Base-by-base conservation (phyloP, 1,284 basidiomycete genomes). In the Tilletia horrida region DNA sequence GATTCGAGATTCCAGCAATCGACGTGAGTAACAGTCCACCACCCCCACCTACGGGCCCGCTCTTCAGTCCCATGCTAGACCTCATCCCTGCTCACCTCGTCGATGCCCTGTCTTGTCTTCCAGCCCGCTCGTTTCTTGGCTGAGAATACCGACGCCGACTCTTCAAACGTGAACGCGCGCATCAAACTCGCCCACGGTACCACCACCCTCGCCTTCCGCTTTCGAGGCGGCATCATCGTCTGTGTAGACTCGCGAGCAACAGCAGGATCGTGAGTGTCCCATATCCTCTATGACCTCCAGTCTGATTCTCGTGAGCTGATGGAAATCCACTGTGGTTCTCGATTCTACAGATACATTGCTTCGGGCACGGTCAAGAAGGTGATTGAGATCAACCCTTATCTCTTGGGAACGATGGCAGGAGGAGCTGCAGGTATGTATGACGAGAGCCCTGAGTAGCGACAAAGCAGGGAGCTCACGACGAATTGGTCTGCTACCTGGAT, bases 101-200 rank as follows among this genome's bases (percentile, higher is more conserved):
- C 4, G 9, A 25, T 52, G 11, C 21, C 6, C n/a, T 52, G 50
- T 6, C 21, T 27, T 14, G 2, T 40, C 55, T 31, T 18, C 4
- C 64, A 74, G 72, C 76, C 79, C 6, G 74, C 73, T 8, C 71
- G 71, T 14, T 81, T 81, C 67, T 70, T 81, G n/a, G 72, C 75
- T 0, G 74, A 79, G 43, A 80, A 78, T 67, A 81, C 80, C 62
- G 80, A 81, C 47, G 79, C 80, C 16, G 80, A 81, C 67, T 81
- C 79, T 29, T 79, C 81, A 35, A 79, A 81, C 64, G 66, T 76
- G 7, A 69, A 69, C 31, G 82, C 83, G 40, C 77, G 80, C 52
- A 98, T 99, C 85, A 98, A 98, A 86, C 93, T 99, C 73, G 90
- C 93, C 79, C 96, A 99, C 84, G 96, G 96, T 79, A 99, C 96